Percentiles rank a stretch among this genome's conserved stretches.
Evolutionary conservation across 768 basidiomycete species (phyloP).

Genomic region (Russula compacta): DNA sequence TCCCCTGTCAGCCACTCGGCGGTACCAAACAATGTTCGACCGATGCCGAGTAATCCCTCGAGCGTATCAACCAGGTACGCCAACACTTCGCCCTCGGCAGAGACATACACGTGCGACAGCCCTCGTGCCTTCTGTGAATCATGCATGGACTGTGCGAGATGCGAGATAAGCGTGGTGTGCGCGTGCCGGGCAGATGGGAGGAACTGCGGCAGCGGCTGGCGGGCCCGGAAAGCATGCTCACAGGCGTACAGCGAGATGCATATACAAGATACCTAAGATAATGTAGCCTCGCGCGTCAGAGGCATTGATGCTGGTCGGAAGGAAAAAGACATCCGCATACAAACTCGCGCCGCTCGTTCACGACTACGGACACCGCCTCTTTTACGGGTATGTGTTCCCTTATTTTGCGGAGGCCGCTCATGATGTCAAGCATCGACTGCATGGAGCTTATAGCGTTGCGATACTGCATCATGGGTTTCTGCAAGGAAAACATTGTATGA

Average conservation of each 20-base stretch:
- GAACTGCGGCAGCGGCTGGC: constrained; percentile 42
- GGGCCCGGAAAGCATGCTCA: constrained; percentile 39
- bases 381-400: constrained; percentile 38
- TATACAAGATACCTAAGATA: constrained; percentile 34
- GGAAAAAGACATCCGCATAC: constrained; percentile 21
- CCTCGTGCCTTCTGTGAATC: constrained; percentile 27
- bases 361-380: constrained; percentile 33
- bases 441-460: constrained; percentile 30
- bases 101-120: constrained; percentile 33
- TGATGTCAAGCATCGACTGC: constrained; percentile 35
- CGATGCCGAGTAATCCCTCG: constrained; percentile 33
- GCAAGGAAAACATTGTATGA: neutral
- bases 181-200: constrained; percentile 39
- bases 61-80: constrained; percentile 35
- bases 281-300: neutral
- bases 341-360: constrained; percentile 36
- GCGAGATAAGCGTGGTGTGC: constrained; percentile 27
- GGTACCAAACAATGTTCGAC: constrained; percentile 37
- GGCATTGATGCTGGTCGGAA: neutral
- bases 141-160: constrained; percentile 30
- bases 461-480: constrained; percentile 43
- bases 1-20: constrained; percentile 33
- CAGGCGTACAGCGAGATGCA: constrained; percentile 41
- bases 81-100: constrained; percentile 37
- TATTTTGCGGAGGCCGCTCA: constrained; percentile 40